A percentile compares a stretch with the other conserved stretches of the same genome.
Evolutionary conservation across 495 filamentous ascomycete genomes (phyloP).

Genomic region (Hypoxylon intermedium): DNA sequence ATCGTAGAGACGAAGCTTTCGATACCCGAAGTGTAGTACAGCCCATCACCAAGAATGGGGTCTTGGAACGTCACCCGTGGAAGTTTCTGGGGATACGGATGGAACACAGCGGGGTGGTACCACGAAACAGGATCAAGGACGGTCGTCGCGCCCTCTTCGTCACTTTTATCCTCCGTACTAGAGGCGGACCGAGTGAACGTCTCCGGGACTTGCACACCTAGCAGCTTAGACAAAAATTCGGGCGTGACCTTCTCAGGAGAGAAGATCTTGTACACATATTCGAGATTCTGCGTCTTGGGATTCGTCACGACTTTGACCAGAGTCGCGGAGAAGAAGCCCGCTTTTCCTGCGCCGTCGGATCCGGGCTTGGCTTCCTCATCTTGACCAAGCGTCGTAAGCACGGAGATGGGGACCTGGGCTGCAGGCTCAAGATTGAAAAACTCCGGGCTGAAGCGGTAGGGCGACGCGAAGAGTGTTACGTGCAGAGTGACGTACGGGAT

Average conservation of each 20-base stretch:
- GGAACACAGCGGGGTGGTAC: constrained; percentile 74
- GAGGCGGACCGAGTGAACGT: constrained; percentile 35
- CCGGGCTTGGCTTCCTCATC: constrained; percentile 56
- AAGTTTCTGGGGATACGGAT: constrained; percentile 82
- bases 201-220: constrained; percentile 55
- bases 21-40: constrained; percentile 94
- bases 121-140: constrained; percentile 68
- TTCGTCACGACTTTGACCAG: constrained; percentile 70
- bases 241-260: constrained; percentile 72
- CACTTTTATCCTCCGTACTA: neutral
- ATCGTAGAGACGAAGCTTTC: constrained; percentile 97
- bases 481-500: constrained; percentile 85
- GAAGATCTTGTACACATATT: constrained; percentile 97
- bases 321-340: constrained; percentile 88
- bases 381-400: constrained; percentile 83
- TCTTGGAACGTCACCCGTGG: constrained; percentile 91
- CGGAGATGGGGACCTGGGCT: constrained; percentile 66
- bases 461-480: constrained; percentile 87
- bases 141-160: constrained; percentile 2
- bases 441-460: constrained; percentile 67
- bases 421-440: constrained; percentile 70
- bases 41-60: constrained; percentile 64
- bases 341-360: constrained; percentile 66
- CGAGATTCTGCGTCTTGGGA: constrained; percentile 58
- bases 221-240: constrained; percentile 64